Base-by-base conservation (phyloP, 1,139 yeast species). In the Candida sp. region DNA sequence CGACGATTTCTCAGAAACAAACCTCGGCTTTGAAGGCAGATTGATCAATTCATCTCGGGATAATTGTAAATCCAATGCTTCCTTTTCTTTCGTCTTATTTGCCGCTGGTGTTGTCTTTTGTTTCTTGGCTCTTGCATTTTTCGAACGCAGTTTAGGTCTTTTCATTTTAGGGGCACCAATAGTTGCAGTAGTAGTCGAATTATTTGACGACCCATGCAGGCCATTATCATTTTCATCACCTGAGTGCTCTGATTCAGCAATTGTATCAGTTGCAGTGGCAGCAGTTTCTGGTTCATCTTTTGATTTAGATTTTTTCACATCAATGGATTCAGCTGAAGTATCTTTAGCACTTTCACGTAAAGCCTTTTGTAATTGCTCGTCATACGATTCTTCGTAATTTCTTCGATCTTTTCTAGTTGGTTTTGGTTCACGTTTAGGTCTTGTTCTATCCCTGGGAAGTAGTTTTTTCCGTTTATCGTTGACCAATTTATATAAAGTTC, bases 391-490 rank as follows among this genome's bases (percentile, higher is more conserved):
- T 47, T 79, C 83, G 19, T 49, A 45, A 27, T 12, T 15, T 53
- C 96, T 77, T 59, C 97, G 75, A 61, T 91, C 97, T 83, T 96
- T 90, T 48, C 95, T 69, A 7, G 87, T 75, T 3, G 79, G 84
- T 50, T 81, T 79, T 8, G 89, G 74, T 57, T 90, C 97, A 9
- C 25, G 40, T 29, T 33, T 22, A 12, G 34, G 21, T 27, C 38
- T 37, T 40, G 87, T 84, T 34, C 85, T 95, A 44, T 60, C 86
- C 49, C 57, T 79, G 40, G 87, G 39, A 51, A 81, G 55, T 55
- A 77, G 53, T 64, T 76, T 59, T 64, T 73, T 54, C 57, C 85
- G 51, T 59, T 75, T 53, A 39, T 72, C 78, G 53, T 70, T 71
- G 35, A 68, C 74, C 5, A 81, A 79, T 47, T 66, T 68, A 54